A percentile compares a stretch with the other conserved stretches of the same genome.
Evolutionary conservation across 495 filamentous ascomycete genomes (phyloP).

Genomic region (Neurospora sp.): DNA sequence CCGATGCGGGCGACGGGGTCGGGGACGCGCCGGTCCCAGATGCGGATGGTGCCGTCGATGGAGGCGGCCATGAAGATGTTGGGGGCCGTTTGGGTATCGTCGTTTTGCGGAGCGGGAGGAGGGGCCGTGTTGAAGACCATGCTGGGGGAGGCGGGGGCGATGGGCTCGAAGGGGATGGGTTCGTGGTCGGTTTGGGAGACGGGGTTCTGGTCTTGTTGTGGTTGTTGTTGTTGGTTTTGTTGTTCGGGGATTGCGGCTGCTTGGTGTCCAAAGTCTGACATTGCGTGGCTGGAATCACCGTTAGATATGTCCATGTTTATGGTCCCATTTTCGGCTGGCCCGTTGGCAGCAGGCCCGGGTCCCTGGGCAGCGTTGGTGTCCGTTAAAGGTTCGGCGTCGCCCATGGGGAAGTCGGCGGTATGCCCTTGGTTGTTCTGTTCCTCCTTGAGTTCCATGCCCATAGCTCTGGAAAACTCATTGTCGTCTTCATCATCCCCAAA

Average conservation of each 20-base stretch:
- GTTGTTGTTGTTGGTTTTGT: neutral
- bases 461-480: conserved; percentile 73
- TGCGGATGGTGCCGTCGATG: conserved; percentile 75
- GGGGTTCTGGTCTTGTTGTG: conserved; percentile 2
- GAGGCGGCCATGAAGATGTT: conserved; percentile 78
- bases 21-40: conserved; percentile 81
- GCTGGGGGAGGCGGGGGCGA: conserved; percentile 19
- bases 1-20: conserved; percentile 69
- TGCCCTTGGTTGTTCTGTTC: conserved; percentile 30
- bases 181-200: conserved; percentile 8
- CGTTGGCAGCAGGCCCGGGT: neutral
- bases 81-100: conserved; percentile 41
- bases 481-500: conserved; percentile 66
- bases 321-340: neutral
- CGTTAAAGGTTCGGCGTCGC: conserved; percentile 10
- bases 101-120: conserved; percentile 16
- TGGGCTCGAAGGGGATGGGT: conserved; percentile 8
- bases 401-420: conserved; percentile 33
- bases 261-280: conserved; percentile 10
- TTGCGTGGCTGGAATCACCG: conserved; percentile 18
- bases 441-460: conserved; percentile 45
- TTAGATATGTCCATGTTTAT: conserved; percentile 14
- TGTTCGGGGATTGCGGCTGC: conserved; percentile 4
- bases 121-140: conserved; percentile 18
- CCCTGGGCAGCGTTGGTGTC: neutral